Evolutionary conservation across 2,329 filamentous ascomycete genomes (phyloP).

Genomic region (Zopfia rhizophila): DNA sequence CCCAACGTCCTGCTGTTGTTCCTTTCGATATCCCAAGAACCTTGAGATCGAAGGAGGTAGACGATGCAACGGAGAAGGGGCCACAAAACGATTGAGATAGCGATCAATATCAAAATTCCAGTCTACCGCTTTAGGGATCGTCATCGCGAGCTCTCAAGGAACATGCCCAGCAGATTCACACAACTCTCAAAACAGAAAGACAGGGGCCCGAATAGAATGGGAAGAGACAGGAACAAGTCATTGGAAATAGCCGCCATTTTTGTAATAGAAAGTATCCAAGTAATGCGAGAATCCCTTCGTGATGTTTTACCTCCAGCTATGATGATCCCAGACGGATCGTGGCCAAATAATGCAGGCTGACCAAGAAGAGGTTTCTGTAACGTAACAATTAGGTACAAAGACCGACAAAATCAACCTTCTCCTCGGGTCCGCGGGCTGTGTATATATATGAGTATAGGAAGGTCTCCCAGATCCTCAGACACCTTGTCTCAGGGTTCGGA

Average conservation of each 20-base stretch:
- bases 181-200: too few species aligned
- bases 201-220: too few species aligned
- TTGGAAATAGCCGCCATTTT: too few species aligned
- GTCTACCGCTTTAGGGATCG: constrained; percentile 17
- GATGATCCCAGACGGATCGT: constrained; percentile 18
- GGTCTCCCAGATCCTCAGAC: too few species aligned
- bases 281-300: too few species aligned
- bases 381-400: constrained; percentile 32
- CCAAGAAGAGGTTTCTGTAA: constrained; percentile 29
- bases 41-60: constrained; percentile 74
- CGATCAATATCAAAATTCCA: constrained; percentile 78
- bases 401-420: constrained; percentile 25
- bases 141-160: neutral
- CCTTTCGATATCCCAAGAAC: constrained; percentile 65
- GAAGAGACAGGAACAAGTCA: too few species aligned
- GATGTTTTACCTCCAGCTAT: too few species aligned
- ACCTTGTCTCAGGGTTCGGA: too few species aligned
- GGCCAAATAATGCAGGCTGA: constrained; percentile 1
- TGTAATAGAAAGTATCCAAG: too few species aligned
- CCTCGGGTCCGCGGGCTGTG: constrained; percentile 30
- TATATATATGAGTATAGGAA: constrained; percentile 19
- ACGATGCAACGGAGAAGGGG: constrained; percentile 69
- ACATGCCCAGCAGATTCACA: too few species aligned
- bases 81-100: constrained; percentile 77
- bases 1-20: constrained; percentile 52